Base-by-base conservation (phyloP, 1,284 basidiomycete species). In the Pascua guehoae region DNA sequence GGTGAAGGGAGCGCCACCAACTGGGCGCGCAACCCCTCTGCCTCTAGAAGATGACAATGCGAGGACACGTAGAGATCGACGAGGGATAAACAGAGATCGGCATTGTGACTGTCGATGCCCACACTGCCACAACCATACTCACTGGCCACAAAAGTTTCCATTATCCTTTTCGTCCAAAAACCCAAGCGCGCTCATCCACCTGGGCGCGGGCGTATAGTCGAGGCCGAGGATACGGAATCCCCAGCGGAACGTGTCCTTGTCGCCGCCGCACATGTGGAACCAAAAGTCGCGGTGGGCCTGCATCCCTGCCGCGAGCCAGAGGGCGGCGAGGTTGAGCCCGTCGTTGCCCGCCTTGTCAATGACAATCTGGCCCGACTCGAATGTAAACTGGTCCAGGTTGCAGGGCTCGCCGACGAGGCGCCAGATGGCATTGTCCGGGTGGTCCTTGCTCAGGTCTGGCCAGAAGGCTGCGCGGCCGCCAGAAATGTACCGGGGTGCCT, bases 361-460 rank as follows among this genome's bases (percentile, higher is more conserved):
- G 37, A 81, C 68, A 18, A 81, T 77, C 65, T 79, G 78, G 43
- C 78, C 79, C 66, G 63, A 77, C 65, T 68, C 75, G 47, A 77
- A 73, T 1, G 72, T 72, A 65, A 67, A 77, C 36, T 70, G 51
- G 41, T 71, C 59, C 8, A 78, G 67, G 12, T 66, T 60, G 59
- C 80, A 81, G 15, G 67, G 61, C n/a, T 77, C 68, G 24, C 78
- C 77, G 8, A 80, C 61, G 38, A 80, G 46, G n/a, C 80, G 69
- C 77, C 79, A 81, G 54, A 81, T 75, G 12, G 80, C 78, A 57
- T 81, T 81, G 50, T 77, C 68, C 5, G 78, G 73, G 52, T 79
- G 75, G 56, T 81, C 79, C 57, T 79, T 79, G 46, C 72, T 77
- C 46, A 80, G 65, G 60, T 81, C 79, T 12, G 80, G 79, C 80